Conservation (phyloP, 108 stramenopile species). For the Cyclostephanos tholiformis region DNA sequence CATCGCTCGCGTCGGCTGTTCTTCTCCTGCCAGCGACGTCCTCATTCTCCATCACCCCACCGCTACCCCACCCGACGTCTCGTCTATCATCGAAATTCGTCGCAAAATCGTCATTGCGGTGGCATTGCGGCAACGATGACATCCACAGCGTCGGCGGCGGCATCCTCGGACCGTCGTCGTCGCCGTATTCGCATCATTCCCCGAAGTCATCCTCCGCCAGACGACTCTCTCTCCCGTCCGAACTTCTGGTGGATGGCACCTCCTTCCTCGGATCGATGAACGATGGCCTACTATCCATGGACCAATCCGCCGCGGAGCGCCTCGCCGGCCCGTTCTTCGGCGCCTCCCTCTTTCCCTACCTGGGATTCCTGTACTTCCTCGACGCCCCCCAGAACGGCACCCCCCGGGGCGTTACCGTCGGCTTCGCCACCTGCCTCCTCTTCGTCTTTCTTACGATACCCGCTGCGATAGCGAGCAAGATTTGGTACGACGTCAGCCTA, state of each 20-base stretch:
- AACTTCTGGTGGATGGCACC: neutral
- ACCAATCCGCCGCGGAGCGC: conserved; percentile 61
- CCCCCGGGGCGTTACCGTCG: conserved; percentile 87
- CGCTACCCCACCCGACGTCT: no score
- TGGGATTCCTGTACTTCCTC: conserved; percentile 91
- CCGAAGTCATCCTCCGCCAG: neutral
- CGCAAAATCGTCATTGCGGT: no score
- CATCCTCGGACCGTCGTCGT: neutral
- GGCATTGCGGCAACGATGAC: no score
- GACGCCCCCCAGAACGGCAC: conserved; percentile 73
- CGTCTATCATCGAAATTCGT: no score
- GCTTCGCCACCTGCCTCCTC: conserved; percentile 86
- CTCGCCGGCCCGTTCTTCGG: conserved; percentile 89
- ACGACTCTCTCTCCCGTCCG: neutral
- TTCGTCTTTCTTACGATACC: conserved; percentile 94
- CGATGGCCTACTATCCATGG: conserved; percentile 20
- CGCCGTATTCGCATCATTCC: neutral
- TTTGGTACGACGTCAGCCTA: conserved; percentile 84
- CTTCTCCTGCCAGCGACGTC: no score
- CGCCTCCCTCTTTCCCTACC: conserved; percentile 88
- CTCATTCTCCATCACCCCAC: no score
- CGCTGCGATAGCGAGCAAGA: conserved; percentile 85
- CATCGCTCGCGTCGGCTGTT: no score
- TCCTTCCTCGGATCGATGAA: neutral
- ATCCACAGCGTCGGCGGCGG: no score